Base-by-base conservation (phyloP, 2,329 filamentous ascomycete genomes). In the Lecanicillium sp. region DNA sequence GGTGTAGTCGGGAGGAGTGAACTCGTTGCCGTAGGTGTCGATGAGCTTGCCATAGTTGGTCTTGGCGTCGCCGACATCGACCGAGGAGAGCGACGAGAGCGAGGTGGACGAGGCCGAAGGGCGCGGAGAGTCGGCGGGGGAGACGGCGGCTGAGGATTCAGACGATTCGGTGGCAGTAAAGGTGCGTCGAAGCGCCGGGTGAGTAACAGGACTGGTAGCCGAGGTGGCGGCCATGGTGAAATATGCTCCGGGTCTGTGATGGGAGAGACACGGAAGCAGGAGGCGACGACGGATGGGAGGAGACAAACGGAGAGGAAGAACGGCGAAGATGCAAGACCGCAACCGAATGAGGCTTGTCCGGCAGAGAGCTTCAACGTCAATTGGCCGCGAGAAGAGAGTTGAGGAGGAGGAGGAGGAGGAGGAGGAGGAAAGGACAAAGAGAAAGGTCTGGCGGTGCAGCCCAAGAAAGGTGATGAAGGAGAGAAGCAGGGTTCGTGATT, bases 1-100 rank as follows among this genome's bases (percentile, higher is more conserved):
- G 58, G 88, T 94, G 71, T 84, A 98, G 66, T 96, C 83, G 50
- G 92, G 92, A 41, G 94, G 74, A 63, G 86, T 73, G 70, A 98
- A 98, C 56, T 88, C 76, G 64, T 96, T 95, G 64, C 92, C 92
- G 61, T 94, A 92, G 11, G 87, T 90, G 67, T 98, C 89, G 48
- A 92, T 55, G 50, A 98, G 76, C 60, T 80, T 78, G 52, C 76
- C 78, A 51, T 75, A 80, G 49, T 50, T 47, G 39, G 54, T 38
- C 47, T 64, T 59, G 50, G 51, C 49, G 51, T 67, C 67, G 47
- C 58, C 57, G 22, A 57, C 55, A 49, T 72, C 69, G 40, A 72
- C 75, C 9, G 85, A 89, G 41, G 78, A 81, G 59, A 96, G 72
- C 18, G 92, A 96, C 9, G 90, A 95, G 45, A 96, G 75, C 4